Evolutionary conservation across 202 grass and related monocot genomes (phyloP), one percentile per base, ranked within the genome.

Genomic region (Dendrocalamus latiflorus): DNA sequence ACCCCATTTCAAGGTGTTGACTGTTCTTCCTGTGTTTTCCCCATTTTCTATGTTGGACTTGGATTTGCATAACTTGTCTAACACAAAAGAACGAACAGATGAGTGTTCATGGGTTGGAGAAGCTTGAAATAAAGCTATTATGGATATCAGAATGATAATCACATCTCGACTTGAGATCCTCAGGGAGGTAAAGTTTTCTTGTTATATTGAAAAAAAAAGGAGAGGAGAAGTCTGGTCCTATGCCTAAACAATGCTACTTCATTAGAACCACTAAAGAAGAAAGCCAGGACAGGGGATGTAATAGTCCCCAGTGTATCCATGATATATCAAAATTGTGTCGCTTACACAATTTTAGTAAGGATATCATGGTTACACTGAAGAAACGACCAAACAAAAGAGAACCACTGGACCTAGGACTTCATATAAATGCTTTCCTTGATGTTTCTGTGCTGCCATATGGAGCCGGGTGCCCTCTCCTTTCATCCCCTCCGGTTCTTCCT

Each of bases 281-380:
- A 89, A 87, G 55, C 33, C 53, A 67, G 50, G 62, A n/a, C 13
- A 54, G 63, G 38, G 61, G 82, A 78, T 81, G 34, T 36, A 5
- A 54, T 82, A 77, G 76, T 44, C 71, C 66, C 62, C 78, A 92
- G 89, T 94, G 87, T 90, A 92, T 85, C 84, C 75, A 65, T 94
- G 87, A 92, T 90, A 83, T 92, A 86, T 75, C 83, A 77, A 88
- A 84, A 87, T 56, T 85, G 71, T 71, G 55, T 26, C 42, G 45
- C 34, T 36, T 36, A 36, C 43, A 64, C 80, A 75, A 80, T 84
- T 54, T 55, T 51, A 72, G 38, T 39, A 57, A 41, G 73, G 71
- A 88, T 82, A 94, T 91, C 92, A 90, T 87, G 48, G 89, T 94
- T 92, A 94, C 89, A 88, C 89, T 90, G 84, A 85, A 85, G 87